Evolutionary conservation across 805 yeast genomes (phyloP), one percentile per base, ranked within the genome.

Genomic region (Myxozyma kluyveri): DNA sequence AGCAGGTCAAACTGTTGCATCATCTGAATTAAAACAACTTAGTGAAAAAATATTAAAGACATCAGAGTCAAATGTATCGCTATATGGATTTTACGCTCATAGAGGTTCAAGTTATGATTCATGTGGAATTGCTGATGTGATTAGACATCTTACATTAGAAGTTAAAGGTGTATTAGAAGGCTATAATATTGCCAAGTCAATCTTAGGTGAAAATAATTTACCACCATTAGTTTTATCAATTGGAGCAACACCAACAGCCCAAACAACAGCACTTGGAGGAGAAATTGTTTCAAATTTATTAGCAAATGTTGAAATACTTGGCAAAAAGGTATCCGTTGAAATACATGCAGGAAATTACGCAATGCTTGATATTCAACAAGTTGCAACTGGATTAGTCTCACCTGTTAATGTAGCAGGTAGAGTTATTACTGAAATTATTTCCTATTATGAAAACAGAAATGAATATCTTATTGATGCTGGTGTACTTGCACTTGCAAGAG

Each of bases 181-280:
- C 1, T 78, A 76, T 3, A 61, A 59, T 12, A 51, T 53, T 60
- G 61, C 77, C 36, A 56, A 67, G 50, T 27, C 36, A n/a, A 32
- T 41, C 0, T 26, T 36, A 9, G 9, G 19, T n/a, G 21, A 4
- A 14, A 26, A 9, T 29, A 14, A 29, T 9, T 29, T 29, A 14
- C 71, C 35, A 10, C 27, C 27, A 22, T 67, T 84, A 26, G 73
- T 72, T 4, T 69, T 86, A 1, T 84, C 91, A 0, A 86, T 85
- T 22, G 95, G 95, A 21, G 89, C 93, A 1, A 84, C 95, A 0
- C 93, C 93, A 41, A 86, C 91, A 0, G 80, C 86, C 3, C 87
- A 83, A 17, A 35, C 47, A 21, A 35, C 43, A 6, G 39, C 40
- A 1, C 12, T 23, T 12, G 47, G 39, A 17, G 35, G 14, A 7